Percentiles rank a stretch among this genome's conserved stretches.
Evolutionary conservation across 2,329 filamentous ascomycete genomes (phyloP).

Genomic region (Passalora sequoiae): DNA sequence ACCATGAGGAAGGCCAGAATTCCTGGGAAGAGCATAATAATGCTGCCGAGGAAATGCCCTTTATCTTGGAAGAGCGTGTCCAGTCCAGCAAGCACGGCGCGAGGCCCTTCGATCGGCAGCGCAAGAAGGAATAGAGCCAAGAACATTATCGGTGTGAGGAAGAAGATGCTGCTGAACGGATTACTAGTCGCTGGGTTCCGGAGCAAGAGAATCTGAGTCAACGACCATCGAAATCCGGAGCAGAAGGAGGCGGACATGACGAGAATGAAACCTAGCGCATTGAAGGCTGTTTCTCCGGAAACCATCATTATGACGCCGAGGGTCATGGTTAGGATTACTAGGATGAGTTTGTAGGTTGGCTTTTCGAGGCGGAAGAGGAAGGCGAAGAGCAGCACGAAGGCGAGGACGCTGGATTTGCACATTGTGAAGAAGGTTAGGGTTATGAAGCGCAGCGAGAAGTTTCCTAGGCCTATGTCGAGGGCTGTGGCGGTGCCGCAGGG

Average conservation of each 20-base stretch:
- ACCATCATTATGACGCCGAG: constrained; percentile 96
- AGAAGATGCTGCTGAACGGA: constrained; percentile 95
- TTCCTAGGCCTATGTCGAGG: constrained; percentile 91
- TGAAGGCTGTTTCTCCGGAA: constrained; percentile 86
- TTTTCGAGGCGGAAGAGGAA: constrained; percentile 88
- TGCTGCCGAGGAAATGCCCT: constrained; percentile 60
- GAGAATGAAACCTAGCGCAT: constrained; percentile 77
- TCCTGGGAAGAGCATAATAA: constrained; percentile 83
- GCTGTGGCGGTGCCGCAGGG: constrained; percentile 91
- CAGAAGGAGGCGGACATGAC: constrained; percentile 93
- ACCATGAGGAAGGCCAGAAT: constrained; percentile 95
- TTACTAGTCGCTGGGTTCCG: constrained; percentile 93
- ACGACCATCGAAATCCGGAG: constrained; percentile 93
- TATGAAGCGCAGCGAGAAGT: constrained; percentile 93
- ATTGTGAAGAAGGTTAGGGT: constrained; percentile 97
- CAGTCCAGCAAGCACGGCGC: constrained; percentile 62
- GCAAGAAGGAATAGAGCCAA: constrained; percentile 72
- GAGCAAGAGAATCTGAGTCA: constrained; percentile 94
- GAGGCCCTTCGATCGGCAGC: constrained; percentile 76
- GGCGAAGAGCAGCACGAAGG: constrained; percentile 91
- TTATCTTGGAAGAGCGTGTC: constrained; percentile 59
- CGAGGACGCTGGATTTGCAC: constrained; percentile 96
- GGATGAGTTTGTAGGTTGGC: constrained; percentile 77
- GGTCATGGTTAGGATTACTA: constrained; percentile 89
- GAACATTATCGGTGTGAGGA: constrained; percentile 97